These are phyloP conservation scores for Rhododendron mucronatum DNA, from an alignment of 148 eudicot genomes.

Conservation along the genomic window DNA sequence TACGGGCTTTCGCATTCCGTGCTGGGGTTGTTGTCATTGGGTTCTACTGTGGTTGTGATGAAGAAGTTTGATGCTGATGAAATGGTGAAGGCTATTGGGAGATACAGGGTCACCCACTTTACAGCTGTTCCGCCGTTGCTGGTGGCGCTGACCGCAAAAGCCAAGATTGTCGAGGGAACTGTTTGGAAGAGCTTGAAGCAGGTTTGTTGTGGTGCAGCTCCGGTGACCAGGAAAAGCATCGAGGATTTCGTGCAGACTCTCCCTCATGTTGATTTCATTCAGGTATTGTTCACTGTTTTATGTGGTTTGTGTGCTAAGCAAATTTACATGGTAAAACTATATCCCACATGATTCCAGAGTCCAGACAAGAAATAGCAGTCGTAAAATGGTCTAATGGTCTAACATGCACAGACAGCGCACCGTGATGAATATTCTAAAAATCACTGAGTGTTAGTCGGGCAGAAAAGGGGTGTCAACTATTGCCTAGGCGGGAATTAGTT, in stretches of 20 bases:
- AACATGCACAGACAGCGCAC: neutral
- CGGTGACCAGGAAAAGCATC: slow-evolving; percentile 41
- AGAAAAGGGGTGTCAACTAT: too few species aligned
- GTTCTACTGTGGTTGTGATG: slow-evolving; percentile 61
- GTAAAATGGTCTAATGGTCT: neutral
- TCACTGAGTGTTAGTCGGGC: too few species aligned
- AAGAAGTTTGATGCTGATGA: slow-evolving; percentile 51
- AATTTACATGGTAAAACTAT: neutral
- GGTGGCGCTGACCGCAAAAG: slow-evolving; percentile 44
- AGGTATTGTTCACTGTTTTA: slow-evolving; percentile 38
- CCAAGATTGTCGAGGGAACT: slow-evolving; percentile 23
- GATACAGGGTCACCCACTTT: slow-evolving; percentile 66
- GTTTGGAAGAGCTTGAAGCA: slow-evolving; percentile 66
- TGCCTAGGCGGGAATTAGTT: too few species aligned
- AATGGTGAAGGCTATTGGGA: slow-evolving; percentile 46
- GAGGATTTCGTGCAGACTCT: slow-evolving; percentile 51
- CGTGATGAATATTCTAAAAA: too few species aligned
- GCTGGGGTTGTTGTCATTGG: slow-evolving; percentile 69
- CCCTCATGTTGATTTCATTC: slow-evolving; percentile 84
- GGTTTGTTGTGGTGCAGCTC: slow-evolving; percentile 93
- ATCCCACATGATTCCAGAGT: neutral
- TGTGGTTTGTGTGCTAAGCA: neutral
- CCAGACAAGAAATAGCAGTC: too few species aligned
- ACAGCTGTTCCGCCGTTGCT: slow-evolving; percentile 74
- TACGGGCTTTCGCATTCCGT: slow-evolving; percentile 77